Percentiles rank a stretch among this genome's conserved stretches.
Evolutionary conservation across 1,284 basidiomycete genomes (phyloP).

Genomic region (Tetrapyrgos nigripes): DNA sequence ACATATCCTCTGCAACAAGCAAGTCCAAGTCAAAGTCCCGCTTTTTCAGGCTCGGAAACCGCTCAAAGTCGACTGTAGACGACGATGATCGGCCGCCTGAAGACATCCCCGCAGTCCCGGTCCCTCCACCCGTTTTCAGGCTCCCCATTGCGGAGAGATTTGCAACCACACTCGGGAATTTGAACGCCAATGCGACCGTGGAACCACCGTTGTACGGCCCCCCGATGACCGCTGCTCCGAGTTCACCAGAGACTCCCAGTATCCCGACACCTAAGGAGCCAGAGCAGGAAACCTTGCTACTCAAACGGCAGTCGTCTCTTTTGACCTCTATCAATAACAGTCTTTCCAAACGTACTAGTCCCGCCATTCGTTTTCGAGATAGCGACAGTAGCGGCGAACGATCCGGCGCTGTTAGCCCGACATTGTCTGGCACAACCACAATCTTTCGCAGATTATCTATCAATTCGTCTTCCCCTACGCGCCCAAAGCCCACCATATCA

Average conservation of each 20-base stretch:
- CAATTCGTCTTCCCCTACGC: too few species aligned
- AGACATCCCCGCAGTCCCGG: constrained; percentile 38
- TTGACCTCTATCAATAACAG: background rate
- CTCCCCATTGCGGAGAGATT: constrained; percentile 62
- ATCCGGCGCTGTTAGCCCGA: background rate
- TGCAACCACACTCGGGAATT: constrained; percentile 40
- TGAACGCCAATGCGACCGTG: constrained; percentile 7
- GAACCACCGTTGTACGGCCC: constrained; percentile 9
- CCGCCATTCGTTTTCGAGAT: background rate
- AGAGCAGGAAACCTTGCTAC: background rate
- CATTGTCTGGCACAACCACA: too few species aligned
- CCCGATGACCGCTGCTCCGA: background rate
- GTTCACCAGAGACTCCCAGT: constrained; percentile 17
- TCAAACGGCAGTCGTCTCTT: background rate
- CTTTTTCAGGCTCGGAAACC: constrained; percentile 31
- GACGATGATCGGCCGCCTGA: constrained; percentile 20
- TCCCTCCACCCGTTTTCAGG: constrained; percentile 38
- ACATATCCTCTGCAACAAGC: constrained; percentile 44
- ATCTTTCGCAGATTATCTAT: too few species aligned
- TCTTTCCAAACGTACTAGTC: background rate
- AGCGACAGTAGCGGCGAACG: too few species aligned
- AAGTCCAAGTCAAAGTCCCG: constrained; percentile 26
- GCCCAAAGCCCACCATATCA: too few species aligned
- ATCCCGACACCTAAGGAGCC: constrained; percentile 7
- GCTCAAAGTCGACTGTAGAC: constrained; percentile 22